Base-by-base conservation (phyloP, 257 asterid species). In the Perilla frutescens region DNA sequence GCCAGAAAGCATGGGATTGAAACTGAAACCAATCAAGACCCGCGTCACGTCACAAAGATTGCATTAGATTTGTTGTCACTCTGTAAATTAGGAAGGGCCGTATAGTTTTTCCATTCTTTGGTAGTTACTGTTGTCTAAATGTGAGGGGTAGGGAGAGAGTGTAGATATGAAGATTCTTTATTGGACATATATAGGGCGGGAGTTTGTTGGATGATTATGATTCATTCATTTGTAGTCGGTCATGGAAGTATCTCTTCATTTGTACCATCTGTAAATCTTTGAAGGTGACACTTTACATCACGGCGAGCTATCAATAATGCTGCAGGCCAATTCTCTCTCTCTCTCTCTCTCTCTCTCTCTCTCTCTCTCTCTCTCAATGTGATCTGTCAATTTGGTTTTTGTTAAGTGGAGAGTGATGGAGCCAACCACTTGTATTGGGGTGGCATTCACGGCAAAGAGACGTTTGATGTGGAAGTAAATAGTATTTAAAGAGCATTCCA, bases 1-100 rank as follows among this genome's bases (percentile, higher is more conserved):
- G 13, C 96, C 97, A 3, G 93, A 90, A 79, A 93, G 95, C 89
- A 87, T 93, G 97, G 98, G 98, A 31, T 70, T 93, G 87, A 90
- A 90, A 53, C 85, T 93, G 12, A 93, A 93, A 68, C 98, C 98
- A 7, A 93, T 93, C 87, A 90, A 84, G 87, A 93, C 84, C 40
- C 80, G 80, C 70, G 64, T 80, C 67, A 44, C 80, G 20, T 40
- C 79, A 7, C 69, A 69, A 61, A 79, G 84, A 79, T 60, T 48
- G 58, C 74, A 74, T 62, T 80, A 71, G 66, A 74, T 79, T 70
- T 29, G 55, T 66, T 56, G 55, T 68, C 41, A 14, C 62, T 43
- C 68, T 82, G 87, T 80, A 84, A 61, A 84, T 70, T 29, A 39
- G 73, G 58, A 68, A 15, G 68, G 68, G 63, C 80, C 73, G 50